These are phyloP conservation scores for Magnaporthiopsis incrustans DNA, from an alignment of 2,329 filamentous ascomycete genomes.

Conservation along the genomic window DNA sequence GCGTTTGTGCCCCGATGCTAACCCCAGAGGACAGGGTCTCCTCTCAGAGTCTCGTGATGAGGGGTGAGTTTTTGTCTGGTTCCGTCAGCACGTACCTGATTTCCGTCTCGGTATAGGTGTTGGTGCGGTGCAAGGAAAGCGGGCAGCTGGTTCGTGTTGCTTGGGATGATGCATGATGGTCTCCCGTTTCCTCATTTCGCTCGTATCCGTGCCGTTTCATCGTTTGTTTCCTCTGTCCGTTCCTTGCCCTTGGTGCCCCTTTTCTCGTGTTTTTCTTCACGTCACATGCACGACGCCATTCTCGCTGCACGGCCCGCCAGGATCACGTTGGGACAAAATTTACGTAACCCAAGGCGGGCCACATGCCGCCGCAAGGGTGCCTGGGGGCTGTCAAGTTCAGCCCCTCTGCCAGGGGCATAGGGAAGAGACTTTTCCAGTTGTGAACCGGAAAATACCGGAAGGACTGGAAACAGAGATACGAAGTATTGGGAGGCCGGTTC, in stretches of 20 bases:
- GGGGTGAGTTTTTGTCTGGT: neutral
- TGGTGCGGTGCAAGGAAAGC: neutral
- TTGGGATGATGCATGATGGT: neutral
- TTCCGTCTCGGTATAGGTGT: neutral
- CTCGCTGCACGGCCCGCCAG: neutral
- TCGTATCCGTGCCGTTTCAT: neutral
- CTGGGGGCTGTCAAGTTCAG: neutral
- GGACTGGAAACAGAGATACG: neutral
- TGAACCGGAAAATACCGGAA: neutral
- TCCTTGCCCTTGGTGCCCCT: neutral
- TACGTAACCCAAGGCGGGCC: neutral
- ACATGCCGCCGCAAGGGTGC: neutral
- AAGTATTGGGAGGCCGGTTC: neutral
- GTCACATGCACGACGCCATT: neutral
- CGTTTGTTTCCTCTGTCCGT: too few species aligned
- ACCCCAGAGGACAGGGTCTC: neutral
- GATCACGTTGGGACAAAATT: neutral
- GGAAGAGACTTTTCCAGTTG: neutral
- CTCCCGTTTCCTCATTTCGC: neutral
- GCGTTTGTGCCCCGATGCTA: neutral
- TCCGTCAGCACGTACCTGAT: too few species aligned
- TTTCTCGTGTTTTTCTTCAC: neutral
- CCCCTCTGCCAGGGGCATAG: neutral
- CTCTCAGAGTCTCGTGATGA: neutral
- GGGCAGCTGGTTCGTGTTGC: neutral